These are phyloP conservation scores for Prunus padus DNA, from an alignment of 306 rosid genomes.

Conservation along the genomic window DNA sequence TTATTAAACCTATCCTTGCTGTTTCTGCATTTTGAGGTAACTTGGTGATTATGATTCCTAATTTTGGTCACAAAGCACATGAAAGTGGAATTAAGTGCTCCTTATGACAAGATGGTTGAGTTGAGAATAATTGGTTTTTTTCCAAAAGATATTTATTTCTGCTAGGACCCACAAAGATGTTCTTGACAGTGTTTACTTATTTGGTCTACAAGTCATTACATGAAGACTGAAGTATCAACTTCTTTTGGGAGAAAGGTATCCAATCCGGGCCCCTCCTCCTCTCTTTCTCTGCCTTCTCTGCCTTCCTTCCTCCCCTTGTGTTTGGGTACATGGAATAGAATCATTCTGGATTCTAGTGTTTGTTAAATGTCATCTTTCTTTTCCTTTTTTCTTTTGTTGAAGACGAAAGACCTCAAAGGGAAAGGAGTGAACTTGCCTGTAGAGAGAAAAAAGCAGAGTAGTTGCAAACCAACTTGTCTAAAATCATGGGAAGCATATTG, in stretches of 20 bases:
- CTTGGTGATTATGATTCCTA: background rate
- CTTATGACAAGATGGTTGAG: slow-evolving; percentile 5
- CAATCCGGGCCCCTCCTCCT: background rate
- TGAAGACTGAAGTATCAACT: slow-evolving; percentile 20
- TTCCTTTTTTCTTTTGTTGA: background rate
- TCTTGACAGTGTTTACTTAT: slow-evolving; percentile 14
- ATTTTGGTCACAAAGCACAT: background rate
- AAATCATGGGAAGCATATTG: slow-evolving; percentile 19
- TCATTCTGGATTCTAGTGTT: slow-evolving; percentile 17
- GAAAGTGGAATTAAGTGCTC: background rate
- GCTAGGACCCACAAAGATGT: slow-evolving; percentile 12
- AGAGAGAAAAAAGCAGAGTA: background rate
- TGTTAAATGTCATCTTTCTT: background rate
- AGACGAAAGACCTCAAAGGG: background rate
- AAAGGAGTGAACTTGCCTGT: slow-evolving; percentile 6
- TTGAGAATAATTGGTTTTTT: background rate
- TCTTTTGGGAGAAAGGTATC: slow-evolving; percentile 9
- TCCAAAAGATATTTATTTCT: background rate
- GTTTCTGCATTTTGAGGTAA: background rate
- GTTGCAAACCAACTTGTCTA: slow-evolving; percentile 22
- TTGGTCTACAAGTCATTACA: slow-evolving; percentile 22
- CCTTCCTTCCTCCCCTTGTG: background rate
- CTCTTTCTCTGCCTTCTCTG: background rate
- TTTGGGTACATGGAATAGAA: background rate
- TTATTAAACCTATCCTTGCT: no score